Evolutionary conservation across 2,329 filamentous ascomycete species (phyloP).

Genomic region (Metarhizium guizhouense): DNA sequence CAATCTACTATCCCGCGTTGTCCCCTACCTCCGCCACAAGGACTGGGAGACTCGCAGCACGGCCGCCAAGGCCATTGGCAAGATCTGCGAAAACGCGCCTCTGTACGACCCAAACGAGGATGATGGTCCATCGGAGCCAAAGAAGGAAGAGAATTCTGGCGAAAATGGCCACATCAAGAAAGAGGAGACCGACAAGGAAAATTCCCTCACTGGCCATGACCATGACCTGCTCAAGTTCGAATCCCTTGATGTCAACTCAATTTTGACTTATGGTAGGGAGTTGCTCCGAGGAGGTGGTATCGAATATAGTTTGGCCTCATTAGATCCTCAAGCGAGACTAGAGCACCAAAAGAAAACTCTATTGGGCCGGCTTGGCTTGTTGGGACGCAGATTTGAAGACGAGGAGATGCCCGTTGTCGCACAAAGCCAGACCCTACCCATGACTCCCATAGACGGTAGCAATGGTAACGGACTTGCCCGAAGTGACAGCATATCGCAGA

Average conservation of each 20-base stretch:
- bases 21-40: conserved; percentile 91
- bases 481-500: conserved; percentile 29
- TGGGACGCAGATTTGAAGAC: conserved; percentile 77
- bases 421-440: conserved; percentile 33
- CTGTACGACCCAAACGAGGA: conserved; percentile 80
- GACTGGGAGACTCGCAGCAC: conserved; percentile 96
- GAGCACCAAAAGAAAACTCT: conserved; percentile 87
- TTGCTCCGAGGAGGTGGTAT: conserved; percentile 78
- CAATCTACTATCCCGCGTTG: conserved; percentile 83
- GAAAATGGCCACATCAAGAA: conserved; percentile 45
- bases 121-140: conserved; percentile 41
- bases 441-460: conserved; percentile 34
- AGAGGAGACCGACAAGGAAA: conserved; percentile 47
- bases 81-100: conserved; percentile 84
- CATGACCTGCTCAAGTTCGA: conserved; percentile 63
- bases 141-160: conserved; percentile 28
- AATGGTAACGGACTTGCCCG: conserved; percentile 23
- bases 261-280: conserved; percentile 76
- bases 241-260: conserved; percentile 65
- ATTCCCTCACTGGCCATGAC: conserved; percentile 41
- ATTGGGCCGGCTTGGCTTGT: conserved; percentile 68
- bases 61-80: conserved; percentile 86
- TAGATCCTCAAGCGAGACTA: conserved; percentile 75
- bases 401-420: conserved; percentile 58
- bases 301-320: conserved; percentile 71